Base-by-base conservation (phyloP, 495 filamentous ascomycete species). In the Aspergillus olivimuriae region DNA sequence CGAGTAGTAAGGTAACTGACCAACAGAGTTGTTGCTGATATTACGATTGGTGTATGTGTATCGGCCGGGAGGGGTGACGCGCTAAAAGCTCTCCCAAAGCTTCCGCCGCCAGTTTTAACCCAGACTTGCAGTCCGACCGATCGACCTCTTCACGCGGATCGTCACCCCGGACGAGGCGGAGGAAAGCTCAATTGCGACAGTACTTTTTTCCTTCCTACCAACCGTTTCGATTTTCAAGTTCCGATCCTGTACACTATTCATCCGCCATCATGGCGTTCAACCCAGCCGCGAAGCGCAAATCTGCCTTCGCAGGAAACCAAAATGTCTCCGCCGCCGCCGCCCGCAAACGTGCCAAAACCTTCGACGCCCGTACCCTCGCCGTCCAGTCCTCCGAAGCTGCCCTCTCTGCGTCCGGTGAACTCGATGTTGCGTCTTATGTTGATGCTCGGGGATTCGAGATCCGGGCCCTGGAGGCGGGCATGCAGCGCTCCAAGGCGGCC, bases 371-470 rank as follows among this genome's bases (percentile, higher is more conserved):
- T 37, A 74, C 73, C 22, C 82, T 95, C 43, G 73, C 83, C n/a
- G 70, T 80, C 14, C 87, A 91, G 61, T 75, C 78, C 10, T 62
- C 80, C 18, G 79, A 84, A 34, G 80, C 81, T 34, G 85, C 83
- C 10, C 75, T 94, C 45, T 75, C 70, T 26, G 74, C 78, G 24
- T 80, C 84, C 57, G 89, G 89, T 51, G 79, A 86, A 46, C 76
- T 95, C 26, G 81, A 94, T 58, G 72, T 91, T 43, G 73, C 80
- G 36, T 76, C 83, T n/a, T 96, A 95, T 55, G 72, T 95, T 45
- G 75, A 76, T 38, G 80, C 87, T 7, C 82, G 89, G 14, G 80
- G 91, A 55, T 94, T 84, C 52, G 91, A 97, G 62, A 96, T 98
- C 56, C 78, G 75, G 31, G 82, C 90, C 1, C 68, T 98, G 34